Base-by-base conservation (phyloP, 352 stramenopile species). In the Blastocystis hominis region DNA sequence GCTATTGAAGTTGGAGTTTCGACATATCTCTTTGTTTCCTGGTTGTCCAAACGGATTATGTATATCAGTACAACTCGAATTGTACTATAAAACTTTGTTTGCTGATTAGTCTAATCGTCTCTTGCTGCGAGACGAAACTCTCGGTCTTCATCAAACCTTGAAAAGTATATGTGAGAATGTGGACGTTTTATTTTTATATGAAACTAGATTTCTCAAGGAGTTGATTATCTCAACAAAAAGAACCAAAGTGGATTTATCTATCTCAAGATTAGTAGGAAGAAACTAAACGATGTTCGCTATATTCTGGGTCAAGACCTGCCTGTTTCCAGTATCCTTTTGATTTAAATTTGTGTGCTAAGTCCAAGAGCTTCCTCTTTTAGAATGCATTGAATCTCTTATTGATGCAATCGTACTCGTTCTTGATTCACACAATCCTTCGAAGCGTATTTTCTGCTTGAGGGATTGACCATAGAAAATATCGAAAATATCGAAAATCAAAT, bases 251-350 rank as follows among this genome's bases (percentile, higher is more conserved):
- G 47, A n/a, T 47, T 47, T n/a, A 13, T 20, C 13, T 64, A n/a
- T 3, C 3, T 80, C 13, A 24, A 64, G 3, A 2, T 3, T 24
- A 30, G 46, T 0, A 62, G 53, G 15, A 30, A 46, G 17, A 61
- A n/a, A 38, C 40, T 80, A 15, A 64, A 62, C 20, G 53, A 62
- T 62, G 63, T 80, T 40, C 13, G 70, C 63, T 42, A 30, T 34
- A 80, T 80, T 3, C 40, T 80, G 70, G 70, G 70, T 4, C 24
- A 80, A 15, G 70, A 80, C 20, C 53, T 80, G 5, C 70, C 70
- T 47, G 13, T 80, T 10, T 62, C 36, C 30, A 80, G 70, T 80
- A 42, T 13, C 4, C 13, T 20, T 6, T 64, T 15, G 13, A 3
- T n/a, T 72, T 3, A 20, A 15, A 34, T 55, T 55, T n/a, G 50